A percentile compares a stretch with the other conserved stretches of the same genome.
These are phyloP conservation scores for Boletus barrowsii DNA, from an alignment of 768 basidiomycete genomes.

Conservation along the genomic window DNA sequence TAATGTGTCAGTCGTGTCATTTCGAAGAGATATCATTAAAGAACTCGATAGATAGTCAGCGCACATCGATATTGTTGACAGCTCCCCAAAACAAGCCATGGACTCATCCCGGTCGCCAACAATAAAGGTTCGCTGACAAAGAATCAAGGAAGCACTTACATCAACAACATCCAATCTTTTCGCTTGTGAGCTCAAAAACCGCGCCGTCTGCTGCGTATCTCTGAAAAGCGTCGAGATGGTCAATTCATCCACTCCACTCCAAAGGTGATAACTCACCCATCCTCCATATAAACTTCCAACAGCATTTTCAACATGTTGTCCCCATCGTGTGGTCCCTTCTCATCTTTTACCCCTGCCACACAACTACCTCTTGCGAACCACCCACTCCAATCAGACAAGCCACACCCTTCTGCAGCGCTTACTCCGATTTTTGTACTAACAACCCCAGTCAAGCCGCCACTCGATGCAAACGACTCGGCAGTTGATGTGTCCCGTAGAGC, in stretches of 20 bases:
- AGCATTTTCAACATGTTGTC: constrained; percentile 60
- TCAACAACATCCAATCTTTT: constrained; percentile 74
- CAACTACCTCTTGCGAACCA: constrained; percentile 49
- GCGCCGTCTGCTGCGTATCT: constrained; percentile 56
- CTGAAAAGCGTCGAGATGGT: constrained; percentile 32
- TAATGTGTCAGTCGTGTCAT: neutral
- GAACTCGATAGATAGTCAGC: neutral
- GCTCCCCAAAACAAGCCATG: neutral
- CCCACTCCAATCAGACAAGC: constrained; percentile 38
- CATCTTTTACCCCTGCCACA: constrained; percentile 37
- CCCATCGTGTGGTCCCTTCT: constrained; percentile 45
- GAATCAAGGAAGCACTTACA: constrained; percentile 42
- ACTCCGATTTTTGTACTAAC: constrained; percentile 52
- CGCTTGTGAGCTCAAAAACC: constrained; percentile 76
- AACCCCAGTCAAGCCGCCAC: constrained; percentile 61
- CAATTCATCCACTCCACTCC: neutral
- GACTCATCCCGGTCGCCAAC: too few species aligned
- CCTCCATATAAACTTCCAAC: constrained; percentile 79
- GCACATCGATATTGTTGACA: neutral
- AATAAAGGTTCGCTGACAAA: too few species aligned
- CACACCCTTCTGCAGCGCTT: constrained; percentile 53
- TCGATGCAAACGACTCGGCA: constrained; percentile 83
- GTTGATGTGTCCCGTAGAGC: constrained; percentile 70
- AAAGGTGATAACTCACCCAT: constrained; percentile 52
- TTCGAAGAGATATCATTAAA: neutral